Percentiles rank a stretch among this genome's conserved stretches.
Conservation (phyloP, 305 asterid species). For the Fraxinus velutina region DNA sequence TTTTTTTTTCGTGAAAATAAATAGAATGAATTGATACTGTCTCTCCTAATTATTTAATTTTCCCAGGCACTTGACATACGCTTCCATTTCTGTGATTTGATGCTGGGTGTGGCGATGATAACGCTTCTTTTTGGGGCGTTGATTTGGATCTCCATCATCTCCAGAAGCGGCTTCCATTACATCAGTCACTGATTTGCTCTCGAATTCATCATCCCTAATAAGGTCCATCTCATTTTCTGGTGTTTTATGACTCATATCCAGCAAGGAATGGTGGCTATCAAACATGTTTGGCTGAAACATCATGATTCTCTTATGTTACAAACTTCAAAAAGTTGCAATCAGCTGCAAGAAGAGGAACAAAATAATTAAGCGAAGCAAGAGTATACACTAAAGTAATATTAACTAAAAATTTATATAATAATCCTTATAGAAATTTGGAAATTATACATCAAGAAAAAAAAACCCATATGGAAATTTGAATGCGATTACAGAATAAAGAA, state of each 20-base stretch:
- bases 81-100: slow-evolving; percentile 54
- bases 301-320: background rate
- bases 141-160: slow-evolving; percentile 48
- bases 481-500: background rate
- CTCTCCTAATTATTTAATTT: background rate
- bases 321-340: background rate
- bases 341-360: background rate
- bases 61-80: slow-evolving; percentile 24
- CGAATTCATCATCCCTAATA: slow-evolving; percentile 42
- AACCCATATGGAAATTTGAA: background rate
- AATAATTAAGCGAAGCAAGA: background rate
- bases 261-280: slow-evolving; percentile 37
- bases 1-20: background rate
- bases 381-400: background rate
- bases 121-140: slow-evolving; percentile 44
- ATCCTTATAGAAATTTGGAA: background rate
- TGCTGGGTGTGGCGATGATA: slow-evolving; percentile 51
- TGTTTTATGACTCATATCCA: slow-evolving; percentile 39
- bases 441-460: background rate
- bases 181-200: slow-evolving; percentile 44
- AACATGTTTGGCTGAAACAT: slow-evolving; percentile 55
- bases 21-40: background rate
- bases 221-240: slow-evolving; percentile 45
- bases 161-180: slow-evolving; percentile 43
- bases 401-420: background rate